These are phyloP conservation scores for Murraya koenigii DNA, from an alignment of 345 rosid species.

Conservation along the genomic window DNA sequence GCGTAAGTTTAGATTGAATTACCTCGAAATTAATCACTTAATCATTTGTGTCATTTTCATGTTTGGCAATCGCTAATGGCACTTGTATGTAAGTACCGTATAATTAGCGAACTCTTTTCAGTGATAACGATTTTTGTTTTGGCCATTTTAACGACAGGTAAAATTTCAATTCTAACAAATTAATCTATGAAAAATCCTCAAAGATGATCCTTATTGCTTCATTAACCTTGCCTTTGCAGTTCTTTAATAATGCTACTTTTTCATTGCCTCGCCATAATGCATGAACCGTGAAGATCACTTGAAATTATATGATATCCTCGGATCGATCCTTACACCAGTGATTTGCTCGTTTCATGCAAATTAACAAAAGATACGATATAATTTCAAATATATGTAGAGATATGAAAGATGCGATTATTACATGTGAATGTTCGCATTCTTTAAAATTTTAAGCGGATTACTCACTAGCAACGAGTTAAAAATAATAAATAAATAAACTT, in stretches of 20 bases:
- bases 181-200: not conserved
- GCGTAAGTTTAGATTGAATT: not conserved
- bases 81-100: no score
- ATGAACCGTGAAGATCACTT: not conserved
- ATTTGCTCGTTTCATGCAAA: not conserved
- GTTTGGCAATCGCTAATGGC: not conserved
- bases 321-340: not conserved
- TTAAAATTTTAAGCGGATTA: no score
- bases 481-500: no score
- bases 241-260: no score
- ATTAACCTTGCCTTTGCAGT: no score
- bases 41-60: not conserved
- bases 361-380: not conserved
- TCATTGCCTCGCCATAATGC: no score
- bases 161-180: no score
- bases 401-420: not conserved
- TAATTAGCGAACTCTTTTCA: not conserved
- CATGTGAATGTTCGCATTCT: no score
- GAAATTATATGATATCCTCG: constrained; percentile 13
- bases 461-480: no score
- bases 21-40: not conserved
- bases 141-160: no score
- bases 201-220: not conserved
- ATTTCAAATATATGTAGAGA: not conserved
- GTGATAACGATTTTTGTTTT: not conserved